Conservation (phyloP, 148 eudicot species). For the Spergularia bocconei region DNA sequence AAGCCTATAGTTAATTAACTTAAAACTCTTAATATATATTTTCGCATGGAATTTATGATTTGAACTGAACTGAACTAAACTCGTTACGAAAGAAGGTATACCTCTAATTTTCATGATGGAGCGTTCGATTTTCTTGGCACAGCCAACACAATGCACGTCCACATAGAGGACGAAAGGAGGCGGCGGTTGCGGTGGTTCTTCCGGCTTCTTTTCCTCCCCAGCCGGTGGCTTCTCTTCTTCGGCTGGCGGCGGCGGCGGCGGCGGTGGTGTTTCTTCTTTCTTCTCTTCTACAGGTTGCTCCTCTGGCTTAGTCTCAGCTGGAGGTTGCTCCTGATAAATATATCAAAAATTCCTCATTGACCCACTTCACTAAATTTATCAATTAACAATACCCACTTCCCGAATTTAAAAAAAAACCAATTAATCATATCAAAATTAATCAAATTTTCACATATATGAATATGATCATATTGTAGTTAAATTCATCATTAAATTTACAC, state of each 20-base stretch:
- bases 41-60: no score
- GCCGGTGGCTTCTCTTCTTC: constrained; percentile 21
- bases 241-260: constrained; percentile 27
- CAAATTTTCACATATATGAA: no score
- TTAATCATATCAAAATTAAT: not conserved
- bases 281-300: constrained; percentile 37
- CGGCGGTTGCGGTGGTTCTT: constrained; percentile 64
- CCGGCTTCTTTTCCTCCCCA: constrained; percentile 38
- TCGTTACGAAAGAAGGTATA: not conserved
- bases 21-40: no score
- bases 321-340: constrained; percentile 38
- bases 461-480: no score
- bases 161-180: constrained; percentile 62
- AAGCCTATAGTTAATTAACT: no score
- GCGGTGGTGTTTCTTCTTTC: constrained; percentile 33
- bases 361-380: constrained; percentile 13
- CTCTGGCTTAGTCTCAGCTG: constrained; percentile 46
- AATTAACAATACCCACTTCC: constrained; percentile 21
- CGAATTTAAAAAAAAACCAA: not conserved
- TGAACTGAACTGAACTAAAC: no score
- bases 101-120: constrained; percentile 75
- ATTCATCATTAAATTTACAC: not conserved
- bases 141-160: constrained; percentile 93
- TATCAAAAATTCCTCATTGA: constrained; percentile 7
- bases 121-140: constrained; percentile 89